Evolutionary conservation across 2,329 filamentous ascomycete species (phyloP), one percentile per base, ranked within the genome.

Genomic region (Aureobasidium namibiae): DNA sequence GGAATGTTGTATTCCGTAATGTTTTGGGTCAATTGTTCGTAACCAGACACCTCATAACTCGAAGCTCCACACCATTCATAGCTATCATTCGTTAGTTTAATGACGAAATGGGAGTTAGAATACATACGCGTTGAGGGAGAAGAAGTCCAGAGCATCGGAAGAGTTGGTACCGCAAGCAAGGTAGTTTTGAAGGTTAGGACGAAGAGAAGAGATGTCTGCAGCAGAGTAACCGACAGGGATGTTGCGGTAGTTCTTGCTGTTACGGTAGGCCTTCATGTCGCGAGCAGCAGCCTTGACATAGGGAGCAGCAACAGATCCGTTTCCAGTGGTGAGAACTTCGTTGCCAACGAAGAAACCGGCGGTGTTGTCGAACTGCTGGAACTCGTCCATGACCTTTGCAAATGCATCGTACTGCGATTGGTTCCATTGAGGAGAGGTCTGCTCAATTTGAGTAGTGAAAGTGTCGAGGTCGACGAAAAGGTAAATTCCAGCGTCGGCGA

Each of bases 141-240:
- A 95, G 74, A 95, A 94, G 70, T 95, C 90, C 65, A 94, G 73
- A 38, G 82, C 82, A 65, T 92, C 87, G 5, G 80, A 80, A 9
- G 78, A 64, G 67, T 94, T 86, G 63, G 78, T 78, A 62, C 88
- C 88, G 72, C 90, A 95, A 13, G 88, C 89, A 44, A 95, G 78
- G 71, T 94, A 95, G 67, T 86, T 81, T 67, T 85, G 83, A 48
- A 86, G 74, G 77, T 84, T 85, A 29, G 83, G 83, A 14, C 83
- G 82, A n/a, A 85, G 76, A 60, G 86, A 80, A 3, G 87, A 81
- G 67, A 95, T 92, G 70, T 95, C 90, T 38, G 90, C 89, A 11
- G 90, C 90, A 9, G 89, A 91, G 75, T 96, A 96, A 58, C 91
- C 91, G 60, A 95, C 80, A 11, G 90, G 90, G 64, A 95, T 90